Conservation (phyloP, 768 basidiomycete species). For the Termitomyces sp. region DNA sequence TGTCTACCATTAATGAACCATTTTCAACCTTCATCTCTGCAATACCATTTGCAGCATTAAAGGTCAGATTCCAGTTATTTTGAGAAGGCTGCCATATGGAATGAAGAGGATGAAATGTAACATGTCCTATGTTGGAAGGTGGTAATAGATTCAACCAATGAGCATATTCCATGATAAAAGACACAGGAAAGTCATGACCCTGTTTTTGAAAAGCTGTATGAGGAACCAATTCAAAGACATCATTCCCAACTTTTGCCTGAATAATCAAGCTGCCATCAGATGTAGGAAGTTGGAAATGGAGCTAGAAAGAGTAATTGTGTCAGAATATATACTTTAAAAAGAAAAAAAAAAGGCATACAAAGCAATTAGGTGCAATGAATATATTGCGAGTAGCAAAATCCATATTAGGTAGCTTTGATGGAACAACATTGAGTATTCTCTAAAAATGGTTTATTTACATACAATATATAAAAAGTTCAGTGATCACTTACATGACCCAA, state of each 20-base stretch:
- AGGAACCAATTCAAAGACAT: not conserved
- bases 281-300: conserved; percentile 22
- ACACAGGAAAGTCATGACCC: conserved; percentile 22
- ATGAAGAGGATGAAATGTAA: conserved; percentile 27
- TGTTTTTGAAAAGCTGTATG: not conserved
- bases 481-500: not conserved
- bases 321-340: not conserved
- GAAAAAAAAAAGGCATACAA: not conserved
- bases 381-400: not conserved
- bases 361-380: not conserved
- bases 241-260: conserved; percentile 14
- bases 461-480: not conserved
- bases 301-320: conserved; percentile 11
- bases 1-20: not conserved
- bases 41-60: conserved; percentile 29
- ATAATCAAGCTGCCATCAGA: conserved; percentile 21
- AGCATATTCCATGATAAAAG: conserved; percentile 20
- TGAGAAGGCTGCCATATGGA: conserved; percentile 20
- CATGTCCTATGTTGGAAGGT: conserved; percentile 1
- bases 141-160: conserved; percentile 27
- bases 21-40: not conserved
- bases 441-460: not conserved
- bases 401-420: not conserved
- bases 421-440: not conserved
- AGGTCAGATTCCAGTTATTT: not conserved